Base-by-base conservation (phyloP, 2,329 filamentous ascomycete species). In the Alternaria sp. region DNA sequence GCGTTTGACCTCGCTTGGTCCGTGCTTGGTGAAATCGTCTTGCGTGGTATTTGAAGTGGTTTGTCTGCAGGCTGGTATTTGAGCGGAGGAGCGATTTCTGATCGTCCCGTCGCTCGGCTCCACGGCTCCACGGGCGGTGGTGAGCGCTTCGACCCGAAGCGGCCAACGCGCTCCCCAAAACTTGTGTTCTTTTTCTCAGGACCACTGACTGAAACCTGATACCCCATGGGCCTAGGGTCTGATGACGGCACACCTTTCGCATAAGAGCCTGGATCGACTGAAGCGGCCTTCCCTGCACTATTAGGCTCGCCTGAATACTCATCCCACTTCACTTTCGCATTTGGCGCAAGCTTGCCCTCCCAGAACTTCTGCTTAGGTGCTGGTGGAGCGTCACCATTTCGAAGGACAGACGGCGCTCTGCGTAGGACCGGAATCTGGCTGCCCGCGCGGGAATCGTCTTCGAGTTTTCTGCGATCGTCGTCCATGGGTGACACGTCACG, bases 61-160 rank as follows among this genome's bases (percentile, higher is more conserved):
- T 85, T 80, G 13, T 85, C 85, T 62, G 83, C 81, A 45, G 81
- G 81, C 36, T 87, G 87, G 73, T 92, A 90, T 72, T 83, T 85
- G 40, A 92, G 85, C 4, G 90, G 89, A 47, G 85, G 85, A 32
- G 91, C 85, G 59, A 92, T 83, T 36, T 86, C 83, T 45, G 85
- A 85, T 67, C 91, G 87, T 26, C 91, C 91, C 75, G 89, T 93
- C 40, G 89, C 88, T 17, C 91, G 91, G 71, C 89, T 90, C 91
- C 91, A 93, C 61, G 89, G 82, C 57, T 83, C 80, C 46, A 82
- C 79, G 64, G 70, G 63, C n/a, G 72, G 68, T 15, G 73, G 57
- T 21, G 71, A 65, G 47, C 69, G 62, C 44, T 58, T 75, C 19
- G 68, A 65, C 13, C 69, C 70, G 32, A 76, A 67, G 30, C 73